These are phyloP conservation scores for Geranium rotundifolium DNA, from an alignment of 345 rosid species.

Conservation along the genomic window DNA sequence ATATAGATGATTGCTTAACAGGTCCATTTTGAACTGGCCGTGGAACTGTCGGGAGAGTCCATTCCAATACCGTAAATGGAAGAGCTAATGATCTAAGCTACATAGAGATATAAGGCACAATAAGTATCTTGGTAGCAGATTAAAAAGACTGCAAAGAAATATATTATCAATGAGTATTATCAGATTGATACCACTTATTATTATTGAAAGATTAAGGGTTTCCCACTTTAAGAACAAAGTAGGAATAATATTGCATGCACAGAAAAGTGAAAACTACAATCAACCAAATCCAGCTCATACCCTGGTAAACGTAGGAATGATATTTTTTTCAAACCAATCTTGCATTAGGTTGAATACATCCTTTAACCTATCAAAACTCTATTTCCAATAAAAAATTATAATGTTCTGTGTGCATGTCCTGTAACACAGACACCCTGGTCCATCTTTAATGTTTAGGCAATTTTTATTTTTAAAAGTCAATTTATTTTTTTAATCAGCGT, in stretches of 20 bases:
- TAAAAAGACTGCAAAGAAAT: slow-evolving; percentile 6
- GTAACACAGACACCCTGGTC: too few relatives aligned
- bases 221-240: background rate
- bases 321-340: background rate
- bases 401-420: too few relatives aligned
- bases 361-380: background rate
- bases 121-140: slow-evolving; percentile 22
- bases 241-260: background rate
- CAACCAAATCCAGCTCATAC: background rate
- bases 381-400: background rate
- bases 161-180: background rate
- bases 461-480: too few relatives aligned
- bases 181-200: background rate
- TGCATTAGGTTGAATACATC: background rate
- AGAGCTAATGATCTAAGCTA: slow-evolving; percentile 99
- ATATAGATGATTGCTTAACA: slow-evolving; percentile 32
- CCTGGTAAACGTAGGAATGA: background rate
- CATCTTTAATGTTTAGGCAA: too few relatives aligned
- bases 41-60: slow-evolving; percentile 98
- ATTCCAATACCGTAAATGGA: slow-evolving; percentile 98
- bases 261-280: too few relatives aligned
- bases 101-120: slow-evolving; percentile 36
- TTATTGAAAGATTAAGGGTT: background rate
- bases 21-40: slow-evolving; percentile 53
- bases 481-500: too few relatives aligned